Evolutionary conservation across 352 stramenopile species (phyloP), one percentile per base, ranked within the genome.

Genomic region (Pythium plurisporium): DNA sequence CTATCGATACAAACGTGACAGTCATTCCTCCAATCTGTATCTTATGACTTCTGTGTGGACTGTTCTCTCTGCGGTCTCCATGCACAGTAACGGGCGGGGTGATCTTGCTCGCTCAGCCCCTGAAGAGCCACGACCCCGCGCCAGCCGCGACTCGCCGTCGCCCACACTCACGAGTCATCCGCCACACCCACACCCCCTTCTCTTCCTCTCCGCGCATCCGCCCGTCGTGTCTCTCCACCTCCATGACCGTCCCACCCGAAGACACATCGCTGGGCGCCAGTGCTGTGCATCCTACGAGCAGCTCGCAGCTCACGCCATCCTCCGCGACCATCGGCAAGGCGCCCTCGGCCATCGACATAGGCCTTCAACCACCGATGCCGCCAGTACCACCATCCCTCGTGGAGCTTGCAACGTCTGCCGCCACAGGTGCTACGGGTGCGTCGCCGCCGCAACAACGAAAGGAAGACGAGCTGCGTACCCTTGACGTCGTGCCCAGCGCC

Each of bases 391-490:
- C 50, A 22, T 56, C 59, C 17, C 51, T 61, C 30, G 44, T 37
- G 20, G 34, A 42, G 5, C 46, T 61, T n/a, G 43, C 58, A 3
- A 37, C 25, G 26, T 48, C 36, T 33, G 40, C 58, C 17, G 29
- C 27, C 8, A 50, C 45, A 6, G 36, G 12, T 20, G 52, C 40
- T 1, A 9, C 19, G 29, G 37, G 37, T 20, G 29, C 27, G 43
- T 33, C 40, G 33, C 10, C 37, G 25, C 49, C 15, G 36, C 12
- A 38, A 22, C 52, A 60, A 33, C 49, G 52, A 20, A 91, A 87
- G 49, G 55, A 70, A 50, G 73, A 89, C 50, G 81, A 91, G 50
- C 48, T 89, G 38, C 58, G 52, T 30, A 64, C 27, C 19, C 60
- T 50, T 31, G 62, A 61, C 43, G 60, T 67, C 37, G 44, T 65